Evolutionary conservation across 1,284 basidiomycete species (phyloP), one percentile per base, ranked within the genome.

Genomic region (Puccinia horiana): DNA sequence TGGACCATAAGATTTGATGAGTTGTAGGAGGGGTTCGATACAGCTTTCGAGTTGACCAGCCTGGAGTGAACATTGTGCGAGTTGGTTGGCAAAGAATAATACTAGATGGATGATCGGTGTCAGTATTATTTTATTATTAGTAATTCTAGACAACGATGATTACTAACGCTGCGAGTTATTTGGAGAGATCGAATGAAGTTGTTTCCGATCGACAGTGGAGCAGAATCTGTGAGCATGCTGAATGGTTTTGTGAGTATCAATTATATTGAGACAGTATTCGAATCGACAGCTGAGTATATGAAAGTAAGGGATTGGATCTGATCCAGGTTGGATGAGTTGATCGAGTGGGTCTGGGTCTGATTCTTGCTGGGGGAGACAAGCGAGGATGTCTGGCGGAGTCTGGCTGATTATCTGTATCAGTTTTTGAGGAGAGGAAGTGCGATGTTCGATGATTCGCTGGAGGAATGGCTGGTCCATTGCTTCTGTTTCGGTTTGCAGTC

Each of bases 1-100:
- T 47, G 54, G 74, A 32, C n/a, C 56, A 20, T 76, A 42, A 26
- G 74, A 9, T 61, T 32, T 1, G 40, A 76, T 76, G 16, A 76
- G 74, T 4, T 76, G 32, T 32, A 44, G 54, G 32, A 76, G 18
- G 29, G 54, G 74, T 49, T 61, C 40, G 74, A 49, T 40, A 20
- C 26, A 23, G 35, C 32, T 47, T 61, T 76, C 56, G 1, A 63
- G 74, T 61, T 63, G 74, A 23, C 56, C 74, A 18, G 40, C 35
- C 20, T 44, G 56, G 40, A 40, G 29, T 42, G 74, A 61, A 2
- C 35, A 76, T 29, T 29, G 37, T 35, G 63, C 18, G 54, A 76
- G 74, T 16, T 76, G 56, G 4, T 61, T 37, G 29, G 23, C 37
- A 20, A 76, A 76, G 2, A 44, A 20, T 5, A 18, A 40, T 14